These are phyloP conservation scores for Galerina marginata DNA, from an alignment of 768 basidiomycete species.

Conservation along the genomic window DNA sequence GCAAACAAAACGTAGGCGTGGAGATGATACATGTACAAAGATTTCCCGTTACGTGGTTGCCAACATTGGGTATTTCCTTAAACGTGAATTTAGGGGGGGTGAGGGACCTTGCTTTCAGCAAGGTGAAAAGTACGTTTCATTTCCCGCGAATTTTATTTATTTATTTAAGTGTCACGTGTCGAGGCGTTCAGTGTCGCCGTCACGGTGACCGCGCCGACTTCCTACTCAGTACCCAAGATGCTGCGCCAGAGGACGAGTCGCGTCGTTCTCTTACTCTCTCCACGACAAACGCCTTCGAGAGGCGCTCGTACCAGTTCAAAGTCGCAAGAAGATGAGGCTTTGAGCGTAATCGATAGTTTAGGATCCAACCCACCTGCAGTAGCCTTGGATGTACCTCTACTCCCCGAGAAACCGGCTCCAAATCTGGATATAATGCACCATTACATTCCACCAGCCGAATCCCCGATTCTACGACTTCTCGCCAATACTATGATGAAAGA, in stretches of 20 bases:
- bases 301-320: slow-evolving; percentile 11
- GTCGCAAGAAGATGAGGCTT: slow-evolving; percentile 21
- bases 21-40: too few relatives aligned
- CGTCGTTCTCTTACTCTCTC: slow-evolving; percentile 18
- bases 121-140: too few relatives aligned
- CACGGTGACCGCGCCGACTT: too few relatives aligned
- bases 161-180: too few relatives aligned
- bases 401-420: slow-evolving; percentile 28
- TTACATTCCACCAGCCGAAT: slow-evolving; percentile 72
- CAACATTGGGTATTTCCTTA: too few relatives aligned
- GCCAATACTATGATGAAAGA: slow-evolving; percentile 64
- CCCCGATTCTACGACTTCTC: slow-evolving; percentile 75
- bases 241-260: slow-evolving; percentile 23
- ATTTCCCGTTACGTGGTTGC: too few relatives aligned
- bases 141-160: too few relatives aligned
- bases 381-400: background rate
- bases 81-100: too few relatives aligned
- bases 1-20: too few relatives aligned
- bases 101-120: too few relatives aligned
- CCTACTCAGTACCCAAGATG: too few relatives aligned
- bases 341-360: slow-evolving; percentile 21
- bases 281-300: slow-evolving; percentile 22
- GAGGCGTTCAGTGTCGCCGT: too few relatives aligned
- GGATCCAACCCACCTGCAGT: slow-evolving; percentile 5
- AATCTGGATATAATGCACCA: slow-evolving; percentile 30